These are phyloP conservation scores for Chlamydomonas schloesseri DNA, from an alignment of 139 green algal species.

Conservation along the genomic window DNA sequence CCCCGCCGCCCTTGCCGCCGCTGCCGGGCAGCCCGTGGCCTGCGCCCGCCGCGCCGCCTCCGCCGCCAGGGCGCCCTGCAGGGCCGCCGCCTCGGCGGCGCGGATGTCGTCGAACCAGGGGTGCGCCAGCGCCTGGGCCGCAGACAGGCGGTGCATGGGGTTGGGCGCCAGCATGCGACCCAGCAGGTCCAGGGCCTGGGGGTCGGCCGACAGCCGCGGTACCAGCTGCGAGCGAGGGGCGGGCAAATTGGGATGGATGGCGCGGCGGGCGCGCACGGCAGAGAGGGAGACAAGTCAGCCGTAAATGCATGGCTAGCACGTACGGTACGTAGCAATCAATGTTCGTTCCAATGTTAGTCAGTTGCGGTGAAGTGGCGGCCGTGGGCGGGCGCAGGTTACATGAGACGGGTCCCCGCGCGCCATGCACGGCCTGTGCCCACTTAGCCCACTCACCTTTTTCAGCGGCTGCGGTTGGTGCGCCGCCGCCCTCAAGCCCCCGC, in stretches of 20 bases:
- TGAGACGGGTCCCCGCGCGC: too few relatives aligned
- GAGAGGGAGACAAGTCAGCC: not conserved
- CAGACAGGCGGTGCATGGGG: constrained; percentile 66
- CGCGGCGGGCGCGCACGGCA: too few relatives aligned
- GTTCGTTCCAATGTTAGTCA: too few relatives aligned
- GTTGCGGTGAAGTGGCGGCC: too few relatives aligned
- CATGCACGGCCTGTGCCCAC: too few relatives aligned
- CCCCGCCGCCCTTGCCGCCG: too few relatives aligned
- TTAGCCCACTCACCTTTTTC: constrained; percentile 49
- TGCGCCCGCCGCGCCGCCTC: too few relatives aligned
- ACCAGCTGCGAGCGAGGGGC: constrained; percentile 25
- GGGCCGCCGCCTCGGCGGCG: not conserved
- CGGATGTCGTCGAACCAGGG: constrained; percentile 69
- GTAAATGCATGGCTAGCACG: not conserved
- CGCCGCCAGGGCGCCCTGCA: not conserved
- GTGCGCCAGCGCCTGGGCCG: constrained; percentile 73
- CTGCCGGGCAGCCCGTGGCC: too few relatives aligned
- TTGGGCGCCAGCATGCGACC: constrained; percentile 68
- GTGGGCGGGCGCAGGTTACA: too few relatives aligned
- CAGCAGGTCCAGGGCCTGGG: constrained; percentile 52
- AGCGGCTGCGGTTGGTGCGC: constrained; percentile 44
- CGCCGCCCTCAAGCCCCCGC: too few relatives aligned
- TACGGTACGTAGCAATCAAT: too few relatives aligned
- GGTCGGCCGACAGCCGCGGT: constrained; percentile 49
- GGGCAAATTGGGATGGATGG: not conserved